Conservation (phyloP, 441 rosid genomes). For the Euphorbia schlechtendalii region DNA sequence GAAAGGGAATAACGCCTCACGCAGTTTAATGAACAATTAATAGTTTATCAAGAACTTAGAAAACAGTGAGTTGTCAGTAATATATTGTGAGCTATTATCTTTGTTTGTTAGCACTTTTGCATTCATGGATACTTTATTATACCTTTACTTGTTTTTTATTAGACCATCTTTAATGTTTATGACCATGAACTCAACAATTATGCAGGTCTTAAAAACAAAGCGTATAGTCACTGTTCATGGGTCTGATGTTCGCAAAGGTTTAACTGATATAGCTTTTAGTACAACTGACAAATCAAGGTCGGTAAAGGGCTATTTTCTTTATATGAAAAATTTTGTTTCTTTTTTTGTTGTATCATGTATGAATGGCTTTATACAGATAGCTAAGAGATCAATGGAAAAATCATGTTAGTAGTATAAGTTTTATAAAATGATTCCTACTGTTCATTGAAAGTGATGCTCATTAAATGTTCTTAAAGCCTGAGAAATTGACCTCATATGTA, state of each 20-base stretch:
- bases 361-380: background rate
- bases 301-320: conserved; percentile 11
- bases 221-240: conserved; percentile 46
- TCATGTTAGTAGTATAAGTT: background rate
- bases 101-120: background rate
- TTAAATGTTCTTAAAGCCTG: background rate
- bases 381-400: background rate
- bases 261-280: conserved; percentile 62
- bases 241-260: conserved; percentile 40
- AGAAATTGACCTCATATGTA: background rate
- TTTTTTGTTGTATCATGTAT: background rate
- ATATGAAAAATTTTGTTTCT: background rate
- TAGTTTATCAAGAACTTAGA: background rate
- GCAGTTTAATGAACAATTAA: background rate
- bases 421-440: background rate
- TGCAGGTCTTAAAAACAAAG: conserved; percentile 62
- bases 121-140: background rate
- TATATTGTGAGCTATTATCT: background rate
- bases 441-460: background rate
- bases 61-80: background rate
- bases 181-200: conserved; percentile 5
- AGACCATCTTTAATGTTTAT: background rate
- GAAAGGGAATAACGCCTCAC: background rate
- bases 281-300: conserved; percentile 60
- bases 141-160: background rate